A percentile compares a stretch with the other conserved stretches of the same genome.
These are phyloP conservation scores for Teunomyces atbi DNA, from an alignment of 805 yeast species.

Conservation along the genomic window DNA sequence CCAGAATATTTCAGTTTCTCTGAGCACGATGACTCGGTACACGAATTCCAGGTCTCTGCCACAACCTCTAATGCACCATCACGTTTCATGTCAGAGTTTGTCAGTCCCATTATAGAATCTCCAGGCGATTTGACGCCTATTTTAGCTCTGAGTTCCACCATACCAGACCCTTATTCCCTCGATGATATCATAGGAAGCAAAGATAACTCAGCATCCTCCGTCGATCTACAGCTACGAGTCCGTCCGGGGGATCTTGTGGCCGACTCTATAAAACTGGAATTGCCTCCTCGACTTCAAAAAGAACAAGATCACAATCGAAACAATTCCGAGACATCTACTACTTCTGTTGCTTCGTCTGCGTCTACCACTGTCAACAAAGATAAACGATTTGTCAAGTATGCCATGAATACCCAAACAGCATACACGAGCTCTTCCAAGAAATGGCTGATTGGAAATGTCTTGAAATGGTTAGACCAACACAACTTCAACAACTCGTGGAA, in stretches of 20 bases:
- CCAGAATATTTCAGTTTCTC: constrained; percentile 21
- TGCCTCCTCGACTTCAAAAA: not conserved
- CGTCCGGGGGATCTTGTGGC: not conserved
- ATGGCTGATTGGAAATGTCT: constrained; percentile 72
- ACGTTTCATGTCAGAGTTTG: constrained; percentile 7
- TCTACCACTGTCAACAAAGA: constrained; percentile 34
- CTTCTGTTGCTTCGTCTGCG: constrained; percentile 29
- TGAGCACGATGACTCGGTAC: constrained; percentile 24
- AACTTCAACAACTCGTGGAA: constrained; percentile 74
- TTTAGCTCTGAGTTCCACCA: not conserved
- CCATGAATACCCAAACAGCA: constrained; percentile 35
- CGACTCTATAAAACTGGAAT: not conserved
- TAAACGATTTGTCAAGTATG: constrained; percentile 42
- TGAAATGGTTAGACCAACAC: constrained; percentile 65
- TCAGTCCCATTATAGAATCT: constrained; percentile 17
- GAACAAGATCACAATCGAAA: constrained; percentile 25
- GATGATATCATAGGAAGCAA: not conserved
- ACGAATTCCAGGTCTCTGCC: constrained; percentile 19
- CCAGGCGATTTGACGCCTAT: constrained; percentile 9
- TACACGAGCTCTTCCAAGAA: constrained; percentile 43
- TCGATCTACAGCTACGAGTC: not conserved
- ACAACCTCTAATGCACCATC: constrained; percentile 4
- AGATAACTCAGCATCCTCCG: not conserved
- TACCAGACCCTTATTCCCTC: not conserved
- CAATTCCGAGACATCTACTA: constrained; percentile 34